phyloP scores from a whole-genome alignment of 2,329 filamentous ascomycete species.

The Xylaria arbuscula region DNA sequence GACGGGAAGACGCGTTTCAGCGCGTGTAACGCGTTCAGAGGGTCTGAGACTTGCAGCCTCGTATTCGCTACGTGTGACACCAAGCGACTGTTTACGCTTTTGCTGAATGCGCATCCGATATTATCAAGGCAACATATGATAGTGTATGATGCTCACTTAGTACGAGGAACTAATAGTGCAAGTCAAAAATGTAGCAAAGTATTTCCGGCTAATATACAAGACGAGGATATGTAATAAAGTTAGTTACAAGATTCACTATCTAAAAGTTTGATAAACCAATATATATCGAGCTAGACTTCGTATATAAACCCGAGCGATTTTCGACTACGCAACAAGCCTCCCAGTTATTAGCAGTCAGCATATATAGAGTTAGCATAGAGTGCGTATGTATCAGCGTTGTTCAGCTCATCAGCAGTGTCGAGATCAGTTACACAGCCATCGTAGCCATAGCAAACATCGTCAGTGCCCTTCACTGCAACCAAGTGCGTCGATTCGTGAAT shows the following conservation, averaged over 20 bases:
- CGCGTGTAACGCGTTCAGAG: too few relatives aligned
- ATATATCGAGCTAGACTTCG: neutral
- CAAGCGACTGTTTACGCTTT: neutral
- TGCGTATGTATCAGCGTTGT: slow-evolving; percentile 26
- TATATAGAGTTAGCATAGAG: slow-evolving; percentile 28
- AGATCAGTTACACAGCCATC: slow-evolving; percentile 22
- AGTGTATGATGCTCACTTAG: too few relatives aligned
- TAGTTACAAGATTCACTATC: neutral
- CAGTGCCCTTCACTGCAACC: slow-evolving; percentile 17
- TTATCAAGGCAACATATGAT: neutral
- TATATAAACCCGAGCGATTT: neutral
- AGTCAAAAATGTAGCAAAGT: neutral
- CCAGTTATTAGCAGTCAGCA: slow-evolving; percentile 6
- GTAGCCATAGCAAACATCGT: slow-evolving; percentile 30
- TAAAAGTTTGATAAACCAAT: slow-evolving; percentile 4
- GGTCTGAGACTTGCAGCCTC: too few relatives aligned
- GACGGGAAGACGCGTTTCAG: too few relatives aligned
- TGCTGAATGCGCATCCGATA: neutral
- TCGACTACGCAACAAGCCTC: neutral
- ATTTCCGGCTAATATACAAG: neutral
- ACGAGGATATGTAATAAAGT: neutral
- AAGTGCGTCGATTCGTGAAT: slow-evolving; percentile 28
- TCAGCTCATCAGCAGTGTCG: slow-evolving; percentile 12
- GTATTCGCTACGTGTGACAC: too few relatives aligned
- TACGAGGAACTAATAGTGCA: too few relatives aligned